Evolutionary conservation across 2,329 filamentous ascomycete species (phyloP), one percentile per base, ranked within the genome.

Genomic region (Ophiostoma tasmaniense): DNA sequence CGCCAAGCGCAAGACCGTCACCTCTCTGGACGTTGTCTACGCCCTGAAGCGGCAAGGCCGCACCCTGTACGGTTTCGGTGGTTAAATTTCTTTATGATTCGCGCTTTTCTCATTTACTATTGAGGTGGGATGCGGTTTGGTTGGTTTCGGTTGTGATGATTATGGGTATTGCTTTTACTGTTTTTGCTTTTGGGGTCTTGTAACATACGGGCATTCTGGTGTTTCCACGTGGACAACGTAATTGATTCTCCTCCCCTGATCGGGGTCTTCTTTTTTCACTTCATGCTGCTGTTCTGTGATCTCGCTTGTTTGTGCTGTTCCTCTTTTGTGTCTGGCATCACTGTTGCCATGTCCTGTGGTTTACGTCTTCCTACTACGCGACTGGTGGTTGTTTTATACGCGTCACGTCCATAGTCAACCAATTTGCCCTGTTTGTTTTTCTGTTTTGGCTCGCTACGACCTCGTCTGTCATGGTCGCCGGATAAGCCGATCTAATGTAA

Each of bases 11-110:
- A 91, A 91, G 88, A 91, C 89, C 17, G 89, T 91, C 79, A 91
- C 87, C 42, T 89, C 87, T 11, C 84, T 89, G 65, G 87, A 89
- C 74, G 87, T 89, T 30, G 87, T 89, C 79, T 89, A 89, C 74
- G 86, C 86, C 64, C 82, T 89, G 74, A 89, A 89, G 84, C 83
- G 87, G 79, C 87, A 89, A 81, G 87, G 87, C 78, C 85, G 90
- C 77, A 91, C 90, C 78, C 89, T 93, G 74, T 94, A 93, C 85
- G 90, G 91, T 84, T 93, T 93, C 86, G 91, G 91, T 86, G 91
- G 90, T 86, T 94, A 91, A 88, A 71, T 69, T 70, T 65, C 65
- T 68, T n/a, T 20, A 73, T 66, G 69, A 72, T 71, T 73, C 37
- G 74, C 67, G 73, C 67, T 69, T 72, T 73, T 73, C 70, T 74